These are phyloP conservation scores for Myxozyma geophila DNA, from an alignment of 805 yeast genomes.

Conservation along the genomic window DNA sequence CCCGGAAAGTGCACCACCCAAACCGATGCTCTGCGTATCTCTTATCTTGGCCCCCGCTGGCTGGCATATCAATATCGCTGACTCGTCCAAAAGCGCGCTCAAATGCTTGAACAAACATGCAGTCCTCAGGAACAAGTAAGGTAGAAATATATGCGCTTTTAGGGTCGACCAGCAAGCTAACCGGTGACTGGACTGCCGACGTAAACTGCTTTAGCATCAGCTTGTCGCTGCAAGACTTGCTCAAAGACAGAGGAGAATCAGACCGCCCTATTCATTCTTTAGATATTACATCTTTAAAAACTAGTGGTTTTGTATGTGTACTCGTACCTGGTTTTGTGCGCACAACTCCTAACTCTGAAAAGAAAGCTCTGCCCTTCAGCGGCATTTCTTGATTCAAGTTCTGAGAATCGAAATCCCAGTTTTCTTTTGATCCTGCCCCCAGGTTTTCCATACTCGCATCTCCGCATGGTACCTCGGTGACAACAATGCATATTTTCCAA, in stretches of 20 bases:
- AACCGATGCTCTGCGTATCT: conserved; percentile 24
- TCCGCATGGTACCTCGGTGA: conserved; percentile 88
- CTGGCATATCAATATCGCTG: not conserved
- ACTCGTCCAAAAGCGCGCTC: conserved; percentile 42
- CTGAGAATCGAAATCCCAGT: conserved; percentile 18
- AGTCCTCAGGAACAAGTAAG: conserved; percentile 42
- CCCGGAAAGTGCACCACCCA: conserved; percentile 8
- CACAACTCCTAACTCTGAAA: conserved; percentile 62
- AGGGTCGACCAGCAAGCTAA: conserved; percentile 38
- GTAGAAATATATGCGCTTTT: conserved; percentile 38
- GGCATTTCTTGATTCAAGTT: conserved; percentile 28
- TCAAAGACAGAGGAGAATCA: conserved; percentile 71
- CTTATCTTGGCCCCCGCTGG: not conserved
- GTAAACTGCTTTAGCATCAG: conserved; percentile 62
- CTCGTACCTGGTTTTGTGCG: conserved; percentile 82
- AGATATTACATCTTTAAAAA: not conserved
- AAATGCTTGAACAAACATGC: conserved; percentile 37
- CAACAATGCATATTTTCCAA: conserved; percentile 59
- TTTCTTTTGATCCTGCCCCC: conserved; percentile 34
- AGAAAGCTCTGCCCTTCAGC: conserved; percentile 68
- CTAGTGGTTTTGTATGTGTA: not conserved
- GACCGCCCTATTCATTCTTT: conserved; percentile 52
- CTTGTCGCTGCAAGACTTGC: conserved; percentile 92
- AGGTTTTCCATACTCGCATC: conserved; percentile 72
- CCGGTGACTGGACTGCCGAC: conserved; percentile 45